Evolutionary conservation across 345 rosid genomes (phyloP).

Genomic region (Brassica cretica): DNA sequence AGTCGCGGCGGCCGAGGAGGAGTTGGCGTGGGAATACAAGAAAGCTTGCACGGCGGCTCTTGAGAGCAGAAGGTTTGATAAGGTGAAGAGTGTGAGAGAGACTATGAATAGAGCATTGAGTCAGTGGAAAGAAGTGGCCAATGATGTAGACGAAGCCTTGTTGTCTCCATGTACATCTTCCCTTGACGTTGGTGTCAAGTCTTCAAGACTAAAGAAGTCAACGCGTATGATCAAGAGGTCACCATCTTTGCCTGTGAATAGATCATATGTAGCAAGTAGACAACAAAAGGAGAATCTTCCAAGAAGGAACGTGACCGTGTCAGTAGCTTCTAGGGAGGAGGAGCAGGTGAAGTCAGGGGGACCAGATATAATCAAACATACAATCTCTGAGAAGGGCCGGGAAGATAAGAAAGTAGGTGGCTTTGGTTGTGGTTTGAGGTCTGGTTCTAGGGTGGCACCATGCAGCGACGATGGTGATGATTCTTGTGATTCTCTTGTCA

Average conservation of each 20-base stretch:
- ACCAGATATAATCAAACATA: conserved; percentile 53
- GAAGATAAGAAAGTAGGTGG: conserved; percentile 35
- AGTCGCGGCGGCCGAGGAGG: conserved; percentile 68
- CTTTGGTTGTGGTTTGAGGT: conserved; percentile 51
- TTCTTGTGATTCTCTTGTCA: conserved; percentile 38
- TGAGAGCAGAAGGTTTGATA: conserved; percentile 79
- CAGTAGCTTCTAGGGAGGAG: conserved; percentile 26
- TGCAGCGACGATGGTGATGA: conserved; percentile 42
- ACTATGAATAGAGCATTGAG: conserved; percentile 77
- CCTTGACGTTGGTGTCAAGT: conserved; percentile 43
- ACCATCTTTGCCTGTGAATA: conserved; percentile 44
- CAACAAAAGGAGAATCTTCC: conserved; percentile 43
- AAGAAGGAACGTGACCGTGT: conserved; percentile 35
- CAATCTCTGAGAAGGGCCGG: conserved; percentile 46
- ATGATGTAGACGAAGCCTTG: conserved; percentile 49
- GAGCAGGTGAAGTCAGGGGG: conserved; percentile 38
- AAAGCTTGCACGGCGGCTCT: conserved; percentile 54
- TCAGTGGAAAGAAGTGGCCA: conserved; percentile 69
- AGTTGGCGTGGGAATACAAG: conserved; percentile 58
- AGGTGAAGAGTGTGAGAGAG: conserved; percentile 90
- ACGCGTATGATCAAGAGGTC: conserved; percentile 56
- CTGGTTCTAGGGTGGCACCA: conserved; percentile 72
- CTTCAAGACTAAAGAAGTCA: conserved; percentile 53
- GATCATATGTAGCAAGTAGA: conserved; percentile 32
- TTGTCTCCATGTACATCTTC: conserved; percentile 38